Conservation (phyloP, 2,329 filamentous ascomycete species). For the Fusarium tricinctum region DNA sequence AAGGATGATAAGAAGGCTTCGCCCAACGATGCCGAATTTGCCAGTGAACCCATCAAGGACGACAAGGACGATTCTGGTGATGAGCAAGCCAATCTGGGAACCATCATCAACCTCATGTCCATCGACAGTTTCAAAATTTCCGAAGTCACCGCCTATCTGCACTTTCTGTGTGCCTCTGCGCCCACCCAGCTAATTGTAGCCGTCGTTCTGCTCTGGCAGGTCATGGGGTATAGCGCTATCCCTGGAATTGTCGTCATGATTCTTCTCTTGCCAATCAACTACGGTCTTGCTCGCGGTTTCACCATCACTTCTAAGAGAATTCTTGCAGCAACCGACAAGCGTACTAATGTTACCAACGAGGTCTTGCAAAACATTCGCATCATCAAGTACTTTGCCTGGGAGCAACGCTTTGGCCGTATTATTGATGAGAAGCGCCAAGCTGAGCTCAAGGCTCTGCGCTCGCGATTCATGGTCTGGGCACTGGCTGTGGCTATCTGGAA, state of each 20-base stretch:
- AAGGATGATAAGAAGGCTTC: conserved; percentile 63
- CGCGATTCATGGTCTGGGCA: conserved; percentile 92
- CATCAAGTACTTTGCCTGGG: conserved; percentile 99
- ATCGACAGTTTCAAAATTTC: conserved; percentile 99
- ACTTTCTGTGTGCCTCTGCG: conserved; percentile 93
- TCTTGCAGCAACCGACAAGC: conserved; percentile 91
- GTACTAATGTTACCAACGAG: conserved; percentile 97
- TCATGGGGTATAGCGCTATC: conserved; percentile 93
- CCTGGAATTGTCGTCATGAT: conserved; percentile 93
- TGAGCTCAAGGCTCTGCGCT: conserved; percentile 83
- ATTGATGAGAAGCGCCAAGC: conserved; percentile 88
- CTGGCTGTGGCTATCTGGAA: conserved; percentile 95
- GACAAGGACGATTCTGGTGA: conserved; percentile 61
- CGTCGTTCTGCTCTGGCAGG: conserved; percentile 84
- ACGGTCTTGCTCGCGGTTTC: conserved; percentile 88
- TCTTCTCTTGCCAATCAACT: conserved; percentile 89
- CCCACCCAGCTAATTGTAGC: conserved; percentile 90
- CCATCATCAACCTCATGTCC: conserved; percentile 99
- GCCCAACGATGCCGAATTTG: conserved; percentile 53
- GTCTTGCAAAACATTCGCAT: conserved; percentile 97
- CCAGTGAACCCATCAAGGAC: conserved; percentile 54
- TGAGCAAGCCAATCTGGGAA: conserved; percentile 90
- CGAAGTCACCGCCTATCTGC: conserved; percentile 93
- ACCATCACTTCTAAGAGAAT: conserved; percentile 90
- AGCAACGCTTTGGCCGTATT: conserved; percentile 86